A percentile compares a stretch with the other conserved stretches of the same genome.
phyloP scores from a whole-genome alignment of 306 rosid species.

The Acacia melanoxylon region DNA sequence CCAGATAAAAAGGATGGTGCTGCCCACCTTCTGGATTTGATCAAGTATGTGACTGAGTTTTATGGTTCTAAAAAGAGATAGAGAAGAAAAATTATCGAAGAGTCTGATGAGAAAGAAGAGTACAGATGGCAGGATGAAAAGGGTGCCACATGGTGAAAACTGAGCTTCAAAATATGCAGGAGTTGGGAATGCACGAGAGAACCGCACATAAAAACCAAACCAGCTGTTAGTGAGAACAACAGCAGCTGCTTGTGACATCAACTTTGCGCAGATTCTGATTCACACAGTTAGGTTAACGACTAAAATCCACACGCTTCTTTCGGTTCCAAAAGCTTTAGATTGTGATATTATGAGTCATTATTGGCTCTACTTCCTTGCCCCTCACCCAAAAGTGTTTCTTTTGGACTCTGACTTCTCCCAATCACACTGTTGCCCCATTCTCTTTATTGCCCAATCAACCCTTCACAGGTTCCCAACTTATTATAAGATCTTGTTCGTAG shows the following conservation, averaged over 20 bases:
- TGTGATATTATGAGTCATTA: neutral
- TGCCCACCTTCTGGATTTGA: neutral
- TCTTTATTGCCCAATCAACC: slow-evolving; percentile 33
- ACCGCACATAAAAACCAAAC: slow-evolving; percentile 14
- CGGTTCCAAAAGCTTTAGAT: neutral
- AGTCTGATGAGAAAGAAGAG: neutral
- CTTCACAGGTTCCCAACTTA: neutral
- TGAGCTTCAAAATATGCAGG: slow-evolving; percentile 43
- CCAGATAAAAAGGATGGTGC: neutral
- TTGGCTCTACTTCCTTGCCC: slow-evolving; percentile 40
- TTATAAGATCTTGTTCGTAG: too few relatives aligned
- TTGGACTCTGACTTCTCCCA: slow-evolving; percentile 7
- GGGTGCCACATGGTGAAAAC: slow-evolving; percentile 56
- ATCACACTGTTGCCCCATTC: slow-evolving; percentile 25
- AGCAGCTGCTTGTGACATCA: slow-evolving; percentile 1
- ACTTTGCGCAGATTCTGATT: slow-evolving; percentile 15
- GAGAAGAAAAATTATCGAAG: neutral
- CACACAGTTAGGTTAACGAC: slow-evolving; percentile 41
- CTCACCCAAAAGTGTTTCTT: slow-evolving; percentile 39
- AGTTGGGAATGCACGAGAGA: slow-evolving; percentile 72
- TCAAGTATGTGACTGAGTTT: neutral
- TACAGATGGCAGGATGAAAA: slow-evolving; percentile 30
- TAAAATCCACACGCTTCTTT: slow-evolving; percentile 36
- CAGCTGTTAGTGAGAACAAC: slow-evolving; percentile 38
- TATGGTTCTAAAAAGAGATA: neutral